phyloP scores from a whole-genome alignment of 176 grass and related monocot genomes.

The Cymbopogon citratus region DNA sequence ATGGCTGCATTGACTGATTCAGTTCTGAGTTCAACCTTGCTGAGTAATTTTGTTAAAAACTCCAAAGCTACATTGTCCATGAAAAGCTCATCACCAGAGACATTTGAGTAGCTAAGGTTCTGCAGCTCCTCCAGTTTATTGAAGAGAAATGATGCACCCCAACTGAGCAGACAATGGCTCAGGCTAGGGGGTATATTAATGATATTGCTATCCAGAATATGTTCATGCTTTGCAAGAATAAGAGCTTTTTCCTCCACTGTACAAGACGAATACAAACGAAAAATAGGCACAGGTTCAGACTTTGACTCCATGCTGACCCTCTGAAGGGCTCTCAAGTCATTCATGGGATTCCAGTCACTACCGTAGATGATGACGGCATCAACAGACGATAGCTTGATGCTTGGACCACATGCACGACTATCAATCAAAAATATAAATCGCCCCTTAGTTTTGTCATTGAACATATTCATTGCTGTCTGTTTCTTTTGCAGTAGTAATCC shows the following conservation, averaged over 20 bases:
- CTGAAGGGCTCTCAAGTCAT: slow-evolving; percentile 71
- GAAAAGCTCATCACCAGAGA: slow-evolving; percentile 38
- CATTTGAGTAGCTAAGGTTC: slow-evolving; percentile 29
- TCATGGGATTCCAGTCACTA: slow-evolving; percentile 85
- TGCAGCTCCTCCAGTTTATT: slow-evolving; percentile 54
- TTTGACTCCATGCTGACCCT: slow-evolving; percentile 68
- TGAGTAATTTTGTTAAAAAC: slow-evolving; percentile 36
- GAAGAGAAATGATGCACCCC: slow-evolving; percentile 76
- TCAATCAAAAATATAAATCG: slow-evolving; percentile 89
- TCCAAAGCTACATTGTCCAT: slow-evolving; percentile 46
- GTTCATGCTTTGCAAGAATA: slow-evolving; percentile 68
- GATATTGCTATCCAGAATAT: slow-evolving; percentile 61
- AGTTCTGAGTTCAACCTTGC: slow-evolving; percentile 29
- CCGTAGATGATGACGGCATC: slow-evolving; percentile 82
- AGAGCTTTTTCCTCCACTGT: slow-evolving; percentile 86
- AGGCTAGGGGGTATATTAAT: slow-evolving; percentile 51
- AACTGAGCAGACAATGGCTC: slow-evolving; percentile 79
- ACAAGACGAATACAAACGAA: slow-evolving; percentile 75
- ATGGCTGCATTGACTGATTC: slow-evolving; percentile 19
- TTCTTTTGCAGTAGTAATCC: slow-evolving; percentile 57
- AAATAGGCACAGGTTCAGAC: slow-evolving; percentile 42
- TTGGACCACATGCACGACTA: slow-evolving; percentile 71
- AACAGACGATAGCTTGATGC: slow-evolving; percentile 77
- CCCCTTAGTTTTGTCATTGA: slow-evolving; percentile 77
- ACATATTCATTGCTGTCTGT: slow-evolving; percentile 66